These are phyloP conservation scores for Arthrobotrys conoides DNA, from an alignment of 2,329 filamentous ascomycete species.

Conservation along the genomic window DNA sequence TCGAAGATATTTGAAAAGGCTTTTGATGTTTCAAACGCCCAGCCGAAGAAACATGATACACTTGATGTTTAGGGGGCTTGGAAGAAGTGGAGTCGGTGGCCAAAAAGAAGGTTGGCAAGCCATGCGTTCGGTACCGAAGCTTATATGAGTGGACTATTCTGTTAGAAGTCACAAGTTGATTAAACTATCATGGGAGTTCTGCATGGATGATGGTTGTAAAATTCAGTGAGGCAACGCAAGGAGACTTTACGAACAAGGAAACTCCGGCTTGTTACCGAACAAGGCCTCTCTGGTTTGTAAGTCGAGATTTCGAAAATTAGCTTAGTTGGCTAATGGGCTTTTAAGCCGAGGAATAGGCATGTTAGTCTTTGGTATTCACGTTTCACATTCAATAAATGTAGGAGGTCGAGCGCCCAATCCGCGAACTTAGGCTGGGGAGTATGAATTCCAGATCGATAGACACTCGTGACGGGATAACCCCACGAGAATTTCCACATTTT, in stretches of 20 bases:
- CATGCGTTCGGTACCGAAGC: conserved; percentile 55
- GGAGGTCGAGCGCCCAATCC: neutral
- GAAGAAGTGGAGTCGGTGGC: conserved; percentile 8
- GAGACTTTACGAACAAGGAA: neutral
- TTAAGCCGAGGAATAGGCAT: conserved; percentile 14
- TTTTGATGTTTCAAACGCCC: conserved; percentile 50
- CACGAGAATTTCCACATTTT: conserved; percentile 4
- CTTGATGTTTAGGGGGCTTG: conserved; percentile 38
- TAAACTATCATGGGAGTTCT: conserved; percentile 27
- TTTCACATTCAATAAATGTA: conserved; percentile 31
- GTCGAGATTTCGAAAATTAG: neutral
- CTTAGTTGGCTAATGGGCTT: neutral
- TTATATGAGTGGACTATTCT: conserved; percentile 10
- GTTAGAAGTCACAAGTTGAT: conserved; percentile 43
- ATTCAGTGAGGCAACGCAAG: conserved; percentile 1
- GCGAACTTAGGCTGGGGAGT: neutral
- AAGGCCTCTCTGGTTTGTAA: neutral
- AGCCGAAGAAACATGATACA: conserved; percentile 51
- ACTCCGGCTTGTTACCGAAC: conserved; percentile 10
- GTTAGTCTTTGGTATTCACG: conserved; percentile 33
- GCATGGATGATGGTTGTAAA: conserved; percentile 36
- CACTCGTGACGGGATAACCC: neutral
- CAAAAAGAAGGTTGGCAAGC: conserved; percentile 41
- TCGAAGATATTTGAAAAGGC: neutral
- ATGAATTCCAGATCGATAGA: neutral